Conservation (phyloP, 139 green algal genomes). For the Trebouxia sp. region DNA sequence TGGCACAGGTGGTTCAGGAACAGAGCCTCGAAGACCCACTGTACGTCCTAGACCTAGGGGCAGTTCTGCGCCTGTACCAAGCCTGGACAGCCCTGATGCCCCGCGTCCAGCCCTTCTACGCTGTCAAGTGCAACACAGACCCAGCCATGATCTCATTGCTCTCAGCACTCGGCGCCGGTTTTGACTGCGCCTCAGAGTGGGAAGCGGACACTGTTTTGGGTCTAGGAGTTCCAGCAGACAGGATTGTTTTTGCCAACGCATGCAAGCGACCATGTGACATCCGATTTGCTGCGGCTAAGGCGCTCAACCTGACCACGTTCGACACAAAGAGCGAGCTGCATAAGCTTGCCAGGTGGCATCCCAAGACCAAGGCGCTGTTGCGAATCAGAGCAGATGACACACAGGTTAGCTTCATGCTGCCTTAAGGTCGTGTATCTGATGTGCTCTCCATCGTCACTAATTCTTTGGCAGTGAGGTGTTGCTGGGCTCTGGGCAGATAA, state of each 20-base stretch:
- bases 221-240: conserved; percentile 72
- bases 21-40: conserved; percentile 80
- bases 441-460: too few species aligned
- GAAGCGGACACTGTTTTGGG: conserved; percentile 75
- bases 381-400: conserved; percentile 75
- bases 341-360: conserved; percentile 78
- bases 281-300: conserved; percentile 40
- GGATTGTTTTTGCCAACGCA: conserved; percentile 94
- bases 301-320: conserved; percentile 88
- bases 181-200: conserved; percentile 90
- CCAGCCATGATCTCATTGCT: conserved; percentile 80
- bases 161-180: conserved; percentile 84
- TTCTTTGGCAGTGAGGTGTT: too few species aligned
- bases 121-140: conserved; percentile 82
- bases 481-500: too few species aligned
- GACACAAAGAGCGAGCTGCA: conserved; percentile 93
- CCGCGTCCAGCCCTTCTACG: conserved; percentile 88
- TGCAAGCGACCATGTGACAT: conserved; percentile 92
- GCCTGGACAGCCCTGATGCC: conserved; percentile 84
- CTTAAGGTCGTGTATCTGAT: too few species aligned
- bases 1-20: conserved; percentile 17
- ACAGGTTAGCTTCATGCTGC: conserved; percentile 36
- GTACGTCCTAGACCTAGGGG: conserved; percentile 90
- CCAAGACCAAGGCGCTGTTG: conserved; percentile 76
- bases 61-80: conserved; percentile 73